Evolutionary conservation across 1,284 basidiomycete species (phyloP).

Genomic region (Golubevia sp.): DNA sequence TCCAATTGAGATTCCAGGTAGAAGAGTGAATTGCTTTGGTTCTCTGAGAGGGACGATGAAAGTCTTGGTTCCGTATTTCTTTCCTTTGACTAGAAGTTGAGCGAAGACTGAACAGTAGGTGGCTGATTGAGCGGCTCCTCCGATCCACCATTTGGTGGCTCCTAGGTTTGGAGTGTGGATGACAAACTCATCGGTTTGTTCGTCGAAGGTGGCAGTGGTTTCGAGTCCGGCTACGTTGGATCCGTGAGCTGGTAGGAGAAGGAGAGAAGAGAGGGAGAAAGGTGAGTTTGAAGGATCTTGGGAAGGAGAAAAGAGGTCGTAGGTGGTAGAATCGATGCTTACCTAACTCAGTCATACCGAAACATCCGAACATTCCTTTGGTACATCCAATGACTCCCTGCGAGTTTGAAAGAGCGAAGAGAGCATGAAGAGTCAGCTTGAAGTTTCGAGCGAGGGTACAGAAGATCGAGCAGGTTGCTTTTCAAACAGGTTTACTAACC

Average conservation of each 20-base stretch:
- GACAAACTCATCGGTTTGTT: slow-evolving; percentile 66
- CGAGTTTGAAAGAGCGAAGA: no score
- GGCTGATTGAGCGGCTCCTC: slow-evolving; percentile 68
- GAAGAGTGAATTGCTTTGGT: slow-evolving; percentile 63
- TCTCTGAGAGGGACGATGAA: slow-evolving; percentile 68
- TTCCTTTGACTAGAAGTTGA: slow-evolving; percentile 67
- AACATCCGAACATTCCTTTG: slow-evolving; percentile 56
- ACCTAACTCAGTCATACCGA: slow-evolving; percentile 58
- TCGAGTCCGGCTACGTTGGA: slow-evolving; percentile 69
- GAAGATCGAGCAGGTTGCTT: no score
- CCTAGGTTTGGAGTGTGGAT: slow-evolving; percentile 65
- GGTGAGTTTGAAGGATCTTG: no score
- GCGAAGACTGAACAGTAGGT: slow-evolving; percentile 69
- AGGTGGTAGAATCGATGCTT: no score
- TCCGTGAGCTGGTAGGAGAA: slow-evolving; percentile 59
- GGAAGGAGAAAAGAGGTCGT: no score
- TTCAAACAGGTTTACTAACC: slow-evolving; percentile 4
- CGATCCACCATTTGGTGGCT: slow-evolving; percentile 64
- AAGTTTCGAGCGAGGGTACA: no score
- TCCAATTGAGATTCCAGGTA: slow-evolving; percentile 67
- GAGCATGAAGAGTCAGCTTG: no score
- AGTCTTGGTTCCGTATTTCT: slow-evolving; percentile 67
- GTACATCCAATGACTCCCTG: slow-evolving; percentile 35
- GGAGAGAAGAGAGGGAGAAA: no score
- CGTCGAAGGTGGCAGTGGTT: slow-evolving; percentile 68